Conservation (phyloP, 345 rosid species). For the Bruguiera sexangula region DNA sequence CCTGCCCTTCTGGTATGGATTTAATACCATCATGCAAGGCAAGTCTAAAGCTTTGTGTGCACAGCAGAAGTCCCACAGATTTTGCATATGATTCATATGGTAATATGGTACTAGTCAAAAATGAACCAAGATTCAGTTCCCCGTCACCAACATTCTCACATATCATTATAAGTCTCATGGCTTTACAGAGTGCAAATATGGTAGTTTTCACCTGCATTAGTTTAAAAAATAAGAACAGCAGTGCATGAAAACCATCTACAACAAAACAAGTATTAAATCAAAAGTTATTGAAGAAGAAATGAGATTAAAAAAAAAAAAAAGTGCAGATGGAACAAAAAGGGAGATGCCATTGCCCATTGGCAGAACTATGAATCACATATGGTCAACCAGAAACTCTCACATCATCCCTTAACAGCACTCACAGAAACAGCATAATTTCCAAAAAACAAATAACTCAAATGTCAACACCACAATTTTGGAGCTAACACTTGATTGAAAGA, state of each 20-base stretch:
- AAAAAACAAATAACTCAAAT: neutral
- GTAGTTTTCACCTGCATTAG: slow-evolving; percentile 62
- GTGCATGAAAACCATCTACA: slow-evolving; percentile 13
- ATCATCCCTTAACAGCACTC: neutral
- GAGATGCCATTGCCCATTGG: neutral
- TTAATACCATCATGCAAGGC: slow-evolving; percentile 52
- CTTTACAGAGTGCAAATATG: slow-evolving; percentile 65
- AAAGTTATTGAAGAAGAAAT: neutral
- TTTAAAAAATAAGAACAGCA: slow-evolving; percentile 12
- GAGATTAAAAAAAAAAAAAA: neutral
- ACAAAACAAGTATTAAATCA: slow-evolving; percentile 3
- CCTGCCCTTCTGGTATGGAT: slow-evolving; percentile 91
- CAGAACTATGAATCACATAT: neutral
- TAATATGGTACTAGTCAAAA: slow-evolving; percentile 23
- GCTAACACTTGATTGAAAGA: neutral
- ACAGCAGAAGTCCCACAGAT: slow-evolving; percentile 48
- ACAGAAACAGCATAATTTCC: neutral
- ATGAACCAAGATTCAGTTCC: slow-evolving; percentile 19
- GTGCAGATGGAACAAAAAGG: neutral
- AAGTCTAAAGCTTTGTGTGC: slow-evolving; percentile 52
- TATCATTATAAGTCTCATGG: slow-evolving; percentile 50
- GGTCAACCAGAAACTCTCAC: neutral
- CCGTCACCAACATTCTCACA: slow-evolving; percentile 18
- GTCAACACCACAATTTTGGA: neutral
- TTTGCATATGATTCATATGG: slow-evolving; percentile 35